Evolutionary conservation across 805 yeast species (phyloP), one percentile per base, ranked within the genome.

Genomic region (Ogataea zsoltii): DNA sequence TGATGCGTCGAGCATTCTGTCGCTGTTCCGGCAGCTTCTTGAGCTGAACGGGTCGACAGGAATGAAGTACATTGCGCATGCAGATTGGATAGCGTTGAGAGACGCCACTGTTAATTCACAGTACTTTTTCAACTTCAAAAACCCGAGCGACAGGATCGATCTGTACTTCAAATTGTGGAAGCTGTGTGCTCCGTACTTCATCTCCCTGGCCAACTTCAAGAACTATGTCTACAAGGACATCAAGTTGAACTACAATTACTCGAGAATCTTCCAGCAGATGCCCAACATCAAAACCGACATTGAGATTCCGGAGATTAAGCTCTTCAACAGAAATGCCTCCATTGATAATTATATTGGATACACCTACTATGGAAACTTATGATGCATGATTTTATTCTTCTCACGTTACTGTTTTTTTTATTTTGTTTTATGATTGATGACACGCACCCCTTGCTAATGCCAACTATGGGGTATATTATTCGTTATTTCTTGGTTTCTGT

Each of bases 11-110:
- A 84, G 79, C 46, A 83, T 88, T 49, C 63, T 80, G 50, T 57
- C 44, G 4, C 41, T 65, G 21, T 67, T 63, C 48, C 50, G 63
- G 46, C 65, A 64, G 35, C 53, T 67, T 18, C 46, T 66, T 29
- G 46, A 51, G 32, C 74, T 79, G 51, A 81, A 83, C 48, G 77
- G 75, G 28, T 66, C 65, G 37, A 74, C 71, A 41, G 80, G 81
- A 10, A 79, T 77, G 65, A 67, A 65, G 32, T 84, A 82, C 60
- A 82, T 86, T 54, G 90, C 92, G 6, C 82, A 80, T 61, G 92
- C 94, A 10, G 92, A 85, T 66, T 86, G 92, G 92, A 84, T 88
- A 32, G 85, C 92, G 2, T 65, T 87, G 46, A 79, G 91, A 68
- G 90, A 83, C 62, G 88, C 92, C 16, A 86, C 94, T 5, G 70